A percentile compares a stretch with the other conserved stretches of the same genome.
Evolutionary conservation across 2,329 filamentous ascomycete species (phyloP).

Genomic region (Calonectria fujianensis): DNA sequence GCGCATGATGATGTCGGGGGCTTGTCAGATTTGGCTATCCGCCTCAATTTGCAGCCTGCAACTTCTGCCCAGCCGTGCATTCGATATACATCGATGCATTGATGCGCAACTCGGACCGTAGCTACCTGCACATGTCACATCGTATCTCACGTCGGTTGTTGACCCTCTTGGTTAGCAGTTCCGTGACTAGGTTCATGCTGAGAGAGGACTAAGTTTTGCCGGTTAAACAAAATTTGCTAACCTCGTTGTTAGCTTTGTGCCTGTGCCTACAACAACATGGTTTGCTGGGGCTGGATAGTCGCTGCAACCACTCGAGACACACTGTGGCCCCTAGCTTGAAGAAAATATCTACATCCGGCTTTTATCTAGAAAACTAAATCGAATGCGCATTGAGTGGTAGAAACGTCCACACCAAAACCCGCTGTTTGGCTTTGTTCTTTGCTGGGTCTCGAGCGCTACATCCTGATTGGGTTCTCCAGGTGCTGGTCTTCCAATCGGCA

Average conservation of each 20-base stretch:
- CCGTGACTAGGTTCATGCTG: neutral
- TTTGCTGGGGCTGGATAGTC: neutral
- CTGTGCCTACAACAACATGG: neutral
- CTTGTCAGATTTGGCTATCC: neutral
- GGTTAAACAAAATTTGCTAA: neutral
- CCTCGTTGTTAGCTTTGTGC: neutral
- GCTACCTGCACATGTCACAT: neutral
- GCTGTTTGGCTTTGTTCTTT: neutral
- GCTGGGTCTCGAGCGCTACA: slow-evolving; percentile 35
- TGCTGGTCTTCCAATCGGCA: slow-evolving; percentile 33
- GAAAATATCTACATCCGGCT: neutral
- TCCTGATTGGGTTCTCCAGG: slow-evolving; percentile 42
- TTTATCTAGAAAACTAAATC: neutral
- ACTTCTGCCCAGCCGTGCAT: neutral
- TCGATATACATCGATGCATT: neutral
- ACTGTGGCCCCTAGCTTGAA: neutral
- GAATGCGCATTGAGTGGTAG: neutral
- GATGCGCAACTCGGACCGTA: neutral
- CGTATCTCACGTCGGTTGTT: neutral
- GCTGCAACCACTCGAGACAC: neutral
- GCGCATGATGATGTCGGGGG: slow-evolving; percentile 12
- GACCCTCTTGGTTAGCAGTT: neutral
- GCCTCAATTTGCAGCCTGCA: slow-evolving; percentile 6
- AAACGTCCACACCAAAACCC: slow-evolving; percentile 11
- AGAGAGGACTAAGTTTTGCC: neutral